Evolutionary conservation across 2,329 filamentous ascomycete species (phyloP).

Genomic region (Pseudovirgaria hyperparasitica): DNA sequence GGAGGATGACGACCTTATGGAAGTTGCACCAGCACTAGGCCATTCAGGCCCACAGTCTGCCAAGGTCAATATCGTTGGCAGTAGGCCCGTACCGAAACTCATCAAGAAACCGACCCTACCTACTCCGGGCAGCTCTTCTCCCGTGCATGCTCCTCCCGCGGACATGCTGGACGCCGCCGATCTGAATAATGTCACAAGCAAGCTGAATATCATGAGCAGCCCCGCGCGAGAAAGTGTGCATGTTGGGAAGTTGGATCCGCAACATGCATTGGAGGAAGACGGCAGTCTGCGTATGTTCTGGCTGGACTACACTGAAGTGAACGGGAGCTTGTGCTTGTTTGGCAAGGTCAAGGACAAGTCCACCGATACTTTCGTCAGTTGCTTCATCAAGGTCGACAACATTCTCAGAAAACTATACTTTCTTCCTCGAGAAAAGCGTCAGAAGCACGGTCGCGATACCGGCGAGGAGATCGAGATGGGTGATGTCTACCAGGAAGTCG

Average conservation of each 20-base stretch:
- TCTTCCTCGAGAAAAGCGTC: conserved; percentile 58
- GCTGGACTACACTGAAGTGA: conserved; percentile 90
- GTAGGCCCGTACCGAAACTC: conserved; percentile 62
- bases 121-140: conserved; percentile 65
- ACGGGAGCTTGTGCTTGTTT: conserved; percentile 84
- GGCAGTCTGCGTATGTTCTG: conserved; percentile 91
- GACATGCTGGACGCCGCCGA: conserved; percentile 60
- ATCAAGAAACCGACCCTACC: conserved; percentile 53
- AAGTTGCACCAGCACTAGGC: conserved; percentile 65
- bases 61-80: conserved; percentile 76
- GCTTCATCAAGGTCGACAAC: conserved; percentile 93
- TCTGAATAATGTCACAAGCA: conserved; percentile 80
- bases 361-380: conserved; percentile 67
- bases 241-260: conserved; percentile 69
- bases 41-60: conserved; percentile 47
- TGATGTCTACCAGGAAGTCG: conserved; percentile 83
- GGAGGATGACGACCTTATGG: conserved; percentile 73
- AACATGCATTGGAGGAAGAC: conserved; percentile 85
- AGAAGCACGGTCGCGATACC: conserved; percentile 51
- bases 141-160: conserved; percentile 45
- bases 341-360: conserved; percentile 91
- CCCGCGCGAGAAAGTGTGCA: conserved; percentile 49
- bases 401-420: conserved; percentile 89
- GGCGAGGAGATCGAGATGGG: conserved; percentile 71
- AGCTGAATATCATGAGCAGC: conserved; percentile 72